Evolutionary conservation across 306 rosid genomes (phyloP).

Genomic region (Erythrophleum fordii): DNA sequence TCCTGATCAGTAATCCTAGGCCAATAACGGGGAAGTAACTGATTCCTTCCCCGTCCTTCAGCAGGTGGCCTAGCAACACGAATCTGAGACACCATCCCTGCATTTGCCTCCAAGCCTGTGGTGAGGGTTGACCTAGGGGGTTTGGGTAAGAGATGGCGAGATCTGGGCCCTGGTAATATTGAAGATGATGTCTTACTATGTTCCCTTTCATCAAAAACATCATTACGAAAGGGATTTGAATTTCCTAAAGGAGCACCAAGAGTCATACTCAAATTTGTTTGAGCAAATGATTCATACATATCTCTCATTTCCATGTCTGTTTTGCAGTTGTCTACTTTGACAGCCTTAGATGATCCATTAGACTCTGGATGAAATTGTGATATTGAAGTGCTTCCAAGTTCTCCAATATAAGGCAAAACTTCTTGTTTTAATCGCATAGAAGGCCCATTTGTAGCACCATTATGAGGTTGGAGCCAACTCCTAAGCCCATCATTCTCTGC

Average conservation of each 20-base stretch:
- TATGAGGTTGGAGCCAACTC: constrained; percentile 72
- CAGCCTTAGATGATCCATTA: constrained; percentile 63
- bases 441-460: constrained; percentile 53
- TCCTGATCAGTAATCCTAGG: constrained; percentile 99
- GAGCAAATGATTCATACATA: constrained; percentile 71
- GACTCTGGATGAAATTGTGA: constrained; percentile 57
- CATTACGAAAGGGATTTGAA: constrained; percentile 53
- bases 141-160: constrained; percentile 83
- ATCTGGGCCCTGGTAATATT: constrained; percentile 66
- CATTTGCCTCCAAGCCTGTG: constrained; percentile 66
- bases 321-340: constrained; percentile 61
- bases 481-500: constrained; percentile 61
- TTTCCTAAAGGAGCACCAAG: constrained; percentile 66
- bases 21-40: constrained; percentile 99
- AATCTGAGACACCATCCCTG: constrained; percentile 70
- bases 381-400: constrained; percentile 54
- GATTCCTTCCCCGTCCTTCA: constrained; percentile 97
- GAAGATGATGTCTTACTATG: constrained; percentile 61
- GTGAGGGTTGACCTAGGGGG: constrained; percentile 78
- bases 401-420: constrained; percentile 55
- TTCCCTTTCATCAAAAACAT: constrained; percentile 68
- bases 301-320: constrained; percentile 59
- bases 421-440: constrained; percentile 66
- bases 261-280: constrained; percentile 78
- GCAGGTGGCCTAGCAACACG: constrained; percentile 99